Conservation (phyloP, 2,329 filamentous ascomycete genomes). For the Sordariomycetes sp. region DNA sequence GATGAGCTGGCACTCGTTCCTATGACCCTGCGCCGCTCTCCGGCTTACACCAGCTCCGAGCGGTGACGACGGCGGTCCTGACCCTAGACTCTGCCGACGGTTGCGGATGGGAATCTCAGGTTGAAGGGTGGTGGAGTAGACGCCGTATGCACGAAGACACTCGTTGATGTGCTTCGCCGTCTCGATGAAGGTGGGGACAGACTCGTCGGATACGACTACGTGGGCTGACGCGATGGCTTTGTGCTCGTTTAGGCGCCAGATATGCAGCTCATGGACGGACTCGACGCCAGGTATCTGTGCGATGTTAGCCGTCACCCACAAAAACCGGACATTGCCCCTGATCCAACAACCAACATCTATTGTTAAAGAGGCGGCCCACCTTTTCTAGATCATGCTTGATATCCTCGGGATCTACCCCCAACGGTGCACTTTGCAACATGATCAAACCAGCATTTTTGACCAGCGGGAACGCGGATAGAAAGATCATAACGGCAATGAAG, state of each 20-base stretch:
- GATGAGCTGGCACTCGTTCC: slow-evolving; percentile 1
- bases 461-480: slow-evolving; percentile 49
- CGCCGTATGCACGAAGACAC: slow-evolving; percentile 60
- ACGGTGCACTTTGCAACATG: slow-evolving; percentile 52
- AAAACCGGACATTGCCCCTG: background rate
- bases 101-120: slow-evolving; percentile 32
- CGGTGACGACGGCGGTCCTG: background rate
- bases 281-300: slow-evolving; percentile 48
- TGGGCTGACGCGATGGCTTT: slow-evolving; percentile 60
- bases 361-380: slow-evolving; percentile 17
- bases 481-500: slow-evolving; percentile 61
- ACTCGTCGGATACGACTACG: slow-evolving; percentile 45
- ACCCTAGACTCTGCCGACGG: background rate
- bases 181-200: slow-evolving; percentile 42
- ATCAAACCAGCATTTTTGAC: slow-evolving; percentile 50
- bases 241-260: slow-evolving; percentile 60
- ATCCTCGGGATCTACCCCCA: slow-evolving; percentile 43
- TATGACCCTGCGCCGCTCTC: background rate
- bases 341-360: background rate
- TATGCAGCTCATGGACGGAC: slow-evolving; percentile 58
- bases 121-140: slow-evolving; percentile 60
- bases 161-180: slow-evolving; percentile 49
- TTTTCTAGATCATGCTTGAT: slow-evolving; percentile 57
- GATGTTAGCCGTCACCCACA: slow-evolving; percentile 7
- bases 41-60: background rate